These are phyloP conservation scores for Pichia exigua DNA, from an alignment of 805 yeast genomes.

Conservation along the genomic window DNA sequence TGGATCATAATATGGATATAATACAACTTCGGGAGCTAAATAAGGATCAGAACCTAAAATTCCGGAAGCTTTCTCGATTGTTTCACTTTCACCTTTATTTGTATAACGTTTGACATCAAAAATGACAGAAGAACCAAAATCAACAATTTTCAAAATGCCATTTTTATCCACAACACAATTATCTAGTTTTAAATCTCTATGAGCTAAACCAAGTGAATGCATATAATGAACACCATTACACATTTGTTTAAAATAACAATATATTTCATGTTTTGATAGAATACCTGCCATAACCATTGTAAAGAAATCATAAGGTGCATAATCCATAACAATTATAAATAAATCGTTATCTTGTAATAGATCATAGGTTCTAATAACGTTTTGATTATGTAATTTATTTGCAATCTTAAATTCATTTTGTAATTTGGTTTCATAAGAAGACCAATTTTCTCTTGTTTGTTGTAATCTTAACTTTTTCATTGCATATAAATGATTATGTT, in stretches of 20 bases:
- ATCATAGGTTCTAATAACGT: slow-evolving; percentile 75
- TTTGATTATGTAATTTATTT: slow-evolving; percentile 67
- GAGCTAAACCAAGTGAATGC: slow-evolving; percentile 81
- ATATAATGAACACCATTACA: slow-evolving; percentile 65
- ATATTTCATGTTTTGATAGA: slow-evolving; percentile 61
- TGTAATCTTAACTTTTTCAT: slow-evolving; percentile 78
- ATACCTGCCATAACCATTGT: slow-evolving; percentile 86
- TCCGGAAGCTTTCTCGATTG: slow-evolving; percentile 63
- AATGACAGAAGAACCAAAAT: slow-evolving; percentile 88
- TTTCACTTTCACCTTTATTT: not conserved
- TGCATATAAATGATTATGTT: slow-evolving; percentile 58
- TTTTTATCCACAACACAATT: slow-evolving; percentile 75
- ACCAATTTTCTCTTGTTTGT: slow-evolving; percentile 50
- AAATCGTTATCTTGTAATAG: slow-evolving; percentile 59
- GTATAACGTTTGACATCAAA: slow-evolving; percentile 34
- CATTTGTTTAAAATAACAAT: slow-evolving; percentile 80
- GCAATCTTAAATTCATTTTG: slow-evolving; percentile 79
- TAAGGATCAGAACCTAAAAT: slow-evolving; percentile 96
- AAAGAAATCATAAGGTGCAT: slow-evolving; percentile 85
- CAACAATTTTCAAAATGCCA: slow-evolving; percentile 82
- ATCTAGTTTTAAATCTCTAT: slow-evolving; percentile 86
- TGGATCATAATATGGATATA: slow-evolving; percentile 59
- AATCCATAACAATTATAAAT: slow-evolving; percentile 83
- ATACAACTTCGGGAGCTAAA: slow-evolving; percentile 84
- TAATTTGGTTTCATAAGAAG: slow-evolving; percentile 70